Evolutionary conservation across 306 rosid species (phyloP).

Genomic region (Carpinus viminea): DNA sequence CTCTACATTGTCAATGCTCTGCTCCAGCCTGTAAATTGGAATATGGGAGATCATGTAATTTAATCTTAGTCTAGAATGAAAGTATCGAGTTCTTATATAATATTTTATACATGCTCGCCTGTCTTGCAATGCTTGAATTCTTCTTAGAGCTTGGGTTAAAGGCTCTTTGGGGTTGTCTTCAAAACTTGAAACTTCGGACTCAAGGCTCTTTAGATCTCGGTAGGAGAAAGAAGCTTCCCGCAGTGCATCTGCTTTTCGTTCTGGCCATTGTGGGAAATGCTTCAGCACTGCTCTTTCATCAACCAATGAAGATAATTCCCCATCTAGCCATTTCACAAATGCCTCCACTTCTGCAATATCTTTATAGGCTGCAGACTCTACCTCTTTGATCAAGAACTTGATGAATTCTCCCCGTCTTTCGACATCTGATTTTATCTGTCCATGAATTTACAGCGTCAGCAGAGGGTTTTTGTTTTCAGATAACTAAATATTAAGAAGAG

Average conservation of each 20-base stretch:
- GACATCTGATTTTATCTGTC: conserved; percentile 82
- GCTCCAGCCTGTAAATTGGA: conserved; percentile 68
- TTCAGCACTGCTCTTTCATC: conserved; percentile 85
- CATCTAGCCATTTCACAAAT: conserved; percentile 81
- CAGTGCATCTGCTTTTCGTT: conserved; percentile 76
- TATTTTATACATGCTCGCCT: conserved; percentile 80
- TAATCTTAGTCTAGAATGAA: neutral
- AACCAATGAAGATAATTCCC: conserved; percentile 67
- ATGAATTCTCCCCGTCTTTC: conserved; percentile 76
- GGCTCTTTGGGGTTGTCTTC: conserved; percentile 70
- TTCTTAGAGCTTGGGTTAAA: conserved; percentile 49
- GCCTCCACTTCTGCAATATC: conserved; percentile 69
- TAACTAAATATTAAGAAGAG: conserved; percentile 14
- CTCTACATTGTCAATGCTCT: conserved; percentile 59
- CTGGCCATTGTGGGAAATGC: conserved; percentile 92
- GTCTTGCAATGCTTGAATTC: conserved; percentile 88
- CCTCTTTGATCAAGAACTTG: conserved; percentile 56
- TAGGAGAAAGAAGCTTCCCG: conserved; percentile 85
- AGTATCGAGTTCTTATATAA: neutral
- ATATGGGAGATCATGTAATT: too few species aligned
- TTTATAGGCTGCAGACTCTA: conserved; percentile 51
- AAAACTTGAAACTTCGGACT: conserved; percentile 51
- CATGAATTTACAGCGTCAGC: conserved; percentile 23
- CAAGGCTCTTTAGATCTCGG: conserved; percentile 72
- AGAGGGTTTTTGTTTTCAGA: neutral